Conservation (phyloP, 2,329 filamentous ascomycete genomes). For the Taxawa tesnikishii region DNA sequence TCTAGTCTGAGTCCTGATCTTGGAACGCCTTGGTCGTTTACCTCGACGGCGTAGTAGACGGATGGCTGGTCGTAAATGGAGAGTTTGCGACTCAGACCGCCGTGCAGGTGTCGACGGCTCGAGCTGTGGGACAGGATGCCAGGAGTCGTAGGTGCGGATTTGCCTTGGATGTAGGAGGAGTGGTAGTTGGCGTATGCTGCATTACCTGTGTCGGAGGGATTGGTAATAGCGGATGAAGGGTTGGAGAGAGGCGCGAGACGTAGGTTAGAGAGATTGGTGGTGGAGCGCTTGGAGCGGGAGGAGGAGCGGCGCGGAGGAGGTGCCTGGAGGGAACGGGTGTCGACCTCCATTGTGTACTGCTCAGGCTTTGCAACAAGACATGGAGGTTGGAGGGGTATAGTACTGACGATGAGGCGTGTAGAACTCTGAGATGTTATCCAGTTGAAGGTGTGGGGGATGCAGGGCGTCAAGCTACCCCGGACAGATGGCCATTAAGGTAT, state of each 20-base stretch:
- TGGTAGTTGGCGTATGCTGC: slow-evolving; percentile 17
- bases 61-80: slow-evolving; percentile 12
- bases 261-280: slow-evolving; percentile 46
- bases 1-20: slow-evolving; percentile 1
- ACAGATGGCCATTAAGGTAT: no score
- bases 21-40: slow-evolving; percentile 3
- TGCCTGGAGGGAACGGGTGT: no score
- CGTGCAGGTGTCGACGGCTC: slow-evolving; percentile 21
- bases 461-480: no score
- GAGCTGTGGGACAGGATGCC: slow-evolving; percentile 33
- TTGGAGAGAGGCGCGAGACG: slow-evolving; percentile 45
- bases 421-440: no score
- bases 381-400: no score
- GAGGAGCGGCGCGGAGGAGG: neutral
- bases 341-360: no score
- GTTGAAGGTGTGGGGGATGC: no score
- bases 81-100: slow-evolving; percentile 18
- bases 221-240: slow-evolving; percentile 18
- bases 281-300: slow-evolving; percentile 34
- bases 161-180: slow-evolving; percentile 34
- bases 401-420: no score
- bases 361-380: no score
- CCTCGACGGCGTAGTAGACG: slow-evolving; percentile 5
- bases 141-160: slow-evolving; percentile 35
- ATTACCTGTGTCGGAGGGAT: slow-evolving; percentile 14